phyloP scores from a whole-genome alignment of 768 basidiomycete genomes.

The Psilocybe subaeruginosa region DNA sequence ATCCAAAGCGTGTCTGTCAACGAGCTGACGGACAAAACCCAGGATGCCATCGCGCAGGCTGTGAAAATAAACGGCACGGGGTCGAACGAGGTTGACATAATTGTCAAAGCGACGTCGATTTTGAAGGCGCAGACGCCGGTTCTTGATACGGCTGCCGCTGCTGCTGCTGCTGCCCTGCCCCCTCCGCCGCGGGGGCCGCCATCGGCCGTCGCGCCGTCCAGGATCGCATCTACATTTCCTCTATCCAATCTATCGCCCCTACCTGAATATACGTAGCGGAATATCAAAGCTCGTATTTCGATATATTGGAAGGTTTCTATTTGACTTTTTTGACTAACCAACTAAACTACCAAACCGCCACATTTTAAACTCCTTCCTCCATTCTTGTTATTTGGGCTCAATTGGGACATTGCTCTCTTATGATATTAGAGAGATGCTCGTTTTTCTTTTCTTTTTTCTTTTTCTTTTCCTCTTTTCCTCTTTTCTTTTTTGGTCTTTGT shows the following conservation, averaged over 20 bases:
- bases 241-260: slow-evolving; percentile 38
- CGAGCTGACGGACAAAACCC: slow-evolving; percentile 55
- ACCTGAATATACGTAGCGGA: slow-evolving; percentile 43
- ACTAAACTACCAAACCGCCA: slow-evolving; percentile 4
- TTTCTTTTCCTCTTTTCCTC: slow-evolving; percentile 8
- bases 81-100: slow-evolving; percentile 80
- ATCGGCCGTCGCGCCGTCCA: slow-evolving; percentile 21
- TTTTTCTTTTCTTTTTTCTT: slow-evolving; percentile 18
- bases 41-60: slow-evolving; percentile 78
- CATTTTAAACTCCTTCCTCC: slow-evolving; percentile 16
- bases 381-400: slow-evolving; percentile 25
- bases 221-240: slow-evolving; percentile 24
- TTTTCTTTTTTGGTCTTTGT: slow-evolving; percentile 10
- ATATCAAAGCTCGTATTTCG: slow-evolving; percentile 23
- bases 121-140: slow-evolving; percentile 43
- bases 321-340: not conserved
- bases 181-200: slow-evolving; percentile 18
- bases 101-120: slow-evolving; percentile 67
- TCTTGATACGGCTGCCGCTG: slow-evolving; percentile 13
- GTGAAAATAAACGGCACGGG: slow-evolving; percentile 74
- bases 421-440: slow-evolving; percentile 2
- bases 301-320: slow-evolving; percentile 24
- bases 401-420: slow-evolving; percentile 23
- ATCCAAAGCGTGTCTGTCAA: slow-evolving; percentile 54
- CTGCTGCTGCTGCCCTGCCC: slow-evolving; percentile 15